phyloP scores from a whole-genome alignment of 345 rosid species.

The Heritiera littoralis region DNA sequence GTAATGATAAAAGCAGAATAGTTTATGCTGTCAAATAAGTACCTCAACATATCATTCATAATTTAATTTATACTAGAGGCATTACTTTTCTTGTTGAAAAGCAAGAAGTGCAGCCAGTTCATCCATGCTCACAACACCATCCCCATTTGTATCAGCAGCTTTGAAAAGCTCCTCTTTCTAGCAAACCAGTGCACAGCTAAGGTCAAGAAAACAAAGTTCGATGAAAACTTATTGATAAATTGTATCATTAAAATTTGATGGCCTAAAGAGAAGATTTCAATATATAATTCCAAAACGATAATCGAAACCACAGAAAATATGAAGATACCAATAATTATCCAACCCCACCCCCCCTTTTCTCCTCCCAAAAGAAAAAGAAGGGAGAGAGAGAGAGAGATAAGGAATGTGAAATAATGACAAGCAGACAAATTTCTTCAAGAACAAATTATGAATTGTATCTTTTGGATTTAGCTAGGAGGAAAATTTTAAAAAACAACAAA shows the following conservation, averaged over 20 bases:
- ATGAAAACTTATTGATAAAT: not conserved
- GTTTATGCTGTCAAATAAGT: not conserved
- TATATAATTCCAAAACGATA: not conserved
- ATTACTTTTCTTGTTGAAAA: conserved; percentile 84
- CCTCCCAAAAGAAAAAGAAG: not conserved
- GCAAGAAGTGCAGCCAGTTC: conserved; percentile 93
- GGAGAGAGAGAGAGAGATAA: not conserved
- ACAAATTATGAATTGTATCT: not conserved
- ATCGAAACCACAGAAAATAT: not conserved
- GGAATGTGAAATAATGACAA: not conserved
- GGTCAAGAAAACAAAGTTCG: conserved; percentile 22
- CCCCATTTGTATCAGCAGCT: conserved; percentile 88
- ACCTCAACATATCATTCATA: not conserved
- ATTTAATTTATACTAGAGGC: conserved; percentile 6
- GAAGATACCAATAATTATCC: not conserved
- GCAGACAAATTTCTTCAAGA: not conserved
- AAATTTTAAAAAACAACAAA: not conserved
- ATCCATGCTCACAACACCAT: conserved; percentile 85
- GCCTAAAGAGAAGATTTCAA: conserved; percentile 16
- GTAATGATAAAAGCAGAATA: not conserved
- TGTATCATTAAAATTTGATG: conserved; percentile 2
- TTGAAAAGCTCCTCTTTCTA: conserved; percentile 92
- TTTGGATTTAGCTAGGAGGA: not conserved
- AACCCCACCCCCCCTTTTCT: not conserved
- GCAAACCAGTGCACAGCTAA: conserved; percentile 32